Evolutionary conservation across 768 basidiomycete species (phyloP), one percentile per base, ranked within the genome.

Genomic region (Boletus barrowsii): DNA sequence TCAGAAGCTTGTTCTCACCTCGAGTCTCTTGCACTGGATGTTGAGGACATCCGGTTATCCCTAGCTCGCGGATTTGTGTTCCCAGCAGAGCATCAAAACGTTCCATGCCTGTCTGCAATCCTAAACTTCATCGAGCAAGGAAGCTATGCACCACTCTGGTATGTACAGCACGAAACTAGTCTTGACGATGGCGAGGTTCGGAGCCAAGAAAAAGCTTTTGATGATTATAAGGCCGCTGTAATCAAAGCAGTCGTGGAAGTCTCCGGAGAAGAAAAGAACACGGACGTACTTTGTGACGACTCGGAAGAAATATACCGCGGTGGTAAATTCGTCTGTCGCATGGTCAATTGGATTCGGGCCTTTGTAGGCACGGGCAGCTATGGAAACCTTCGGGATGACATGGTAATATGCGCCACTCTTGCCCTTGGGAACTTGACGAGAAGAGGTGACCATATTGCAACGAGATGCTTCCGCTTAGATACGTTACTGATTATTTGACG

Each of bases 241-340:
- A 86, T 93, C 69, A 92, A 93, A 62, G 82, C 87, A 3, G 81
- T 94, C 15, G 90, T 95, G 29, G 92, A 93, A 63, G 83, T 89
- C 39, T 83, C 90, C 10, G 91, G 90, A 37, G 88, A 92, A 65
- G 87, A 88, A 57, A 82, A 79, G 59, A 92, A 90, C 59, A 81
- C 80, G 56, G 85, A 90, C 47, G 80, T 86, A 9, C 73, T 93
- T n/a, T 92, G 89, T 84, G 83, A 87, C 58, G 79, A 82, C 42
- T 79, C 76, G 18, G 80, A 83, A 46, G 69, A 74, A 30, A 73
- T 68, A 17, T 68, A 75, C 40, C 83, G 86, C 6, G 86, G 87
- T n/a, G 88, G 88, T 9, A 76, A 75, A 67, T 83, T 93, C 61
- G 81, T 95, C 24, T 77, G 73, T 56, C 81, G 77, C 62, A 85